Conservation (phyloP, 306 rosid genomes). For the Dalbergia cochinchinensis region DNA sequence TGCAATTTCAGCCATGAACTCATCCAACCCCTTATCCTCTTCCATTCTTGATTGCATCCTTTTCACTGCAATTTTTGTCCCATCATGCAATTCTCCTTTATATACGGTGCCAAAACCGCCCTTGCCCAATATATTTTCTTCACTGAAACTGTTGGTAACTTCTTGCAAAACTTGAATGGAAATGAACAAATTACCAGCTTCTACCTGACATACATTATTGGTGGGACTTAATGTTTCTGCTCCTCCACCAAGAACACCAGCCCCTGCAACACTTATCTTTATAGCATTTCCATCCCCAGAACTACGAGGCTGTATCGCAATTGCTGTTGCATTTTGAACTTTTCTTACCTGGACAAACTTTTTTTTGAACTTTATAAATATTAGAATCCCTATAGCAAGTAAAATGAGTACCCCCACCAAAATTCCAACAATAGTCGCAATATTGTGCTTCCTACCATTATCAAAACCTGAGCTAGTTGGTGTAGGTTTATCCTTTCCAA, state of each 20-base stretch:
- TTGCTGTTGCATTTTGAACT: constrained; percentile 41
- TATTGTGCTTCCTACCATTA: constrained; percentile 23
- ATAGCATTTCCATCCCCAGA: constrained; percentile 54
- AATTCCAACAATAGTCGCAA: constrained; percentile 45
- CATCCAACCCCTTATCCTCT: constrained; percentile 71
- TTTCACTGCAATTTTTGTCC: constrained; percentile 93
- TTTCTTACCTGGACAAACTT: constrained; percentile 40
- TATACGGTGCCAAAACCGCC: constrained; percentile 95
- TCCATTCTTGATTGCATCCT: constrained; percentile 80
- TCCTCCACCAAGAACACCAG: constrained; percentile 41
- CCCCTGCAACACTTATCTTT: constrained; percentile 52
- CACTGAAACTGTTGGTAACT: constrained; percentile 76
- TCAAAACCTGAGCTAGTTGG: neutral
- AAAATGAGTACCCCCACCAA: constrained; percentile 48
- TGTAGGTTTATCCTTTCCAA: constrained; percentile 61
- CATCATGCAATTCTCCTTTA: constrained; percentile 85
- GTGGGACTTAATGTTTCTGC: constrained; percentile 41
- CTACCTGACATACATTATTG: constrained; percentile 56
- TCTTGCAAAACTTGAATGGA: constrained; percentile 73
- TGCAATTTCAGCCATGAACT: constrained; percentile 81
- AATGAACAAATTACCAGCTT: constrained; percentile 70
- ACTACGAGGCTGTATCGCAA: constrained; percentile 55
- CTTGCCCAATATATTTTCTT: constrained; percentile 69
- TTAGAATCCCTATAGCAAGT: constrained; percentile 38
- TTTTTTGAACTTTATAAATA: constrained; percentile 38